Conservation (phyloP, 192 early-diverging fungal species). For the Gonapodya sp. region DNA sequence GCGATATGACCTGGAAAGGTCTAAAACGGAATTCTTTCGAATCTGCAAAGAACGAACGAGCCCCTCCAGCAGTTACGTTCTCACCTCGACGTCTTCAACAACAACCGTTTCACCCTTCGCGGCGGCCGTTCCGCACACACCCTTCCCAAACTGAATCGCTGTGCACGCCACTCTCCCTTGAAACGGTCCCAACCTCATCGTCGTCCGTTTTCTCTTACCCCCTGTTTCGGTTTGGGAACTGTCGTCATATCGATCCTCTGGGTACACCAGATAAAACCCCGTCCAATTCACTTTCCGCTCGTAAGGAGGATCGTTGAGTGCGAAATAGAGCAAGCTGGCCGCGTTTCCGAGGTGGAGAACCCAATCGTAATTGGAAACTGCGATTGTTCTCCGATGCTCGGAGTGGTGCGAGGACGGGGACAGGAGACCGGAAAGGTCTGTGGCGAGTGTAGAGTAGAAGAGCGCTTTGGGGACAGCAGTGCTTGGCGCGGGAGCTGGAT, state of each 20-base stretch:
- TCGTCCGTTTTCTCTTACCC: constrained; percentile 50
- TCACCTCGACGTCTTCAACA: constrained; percentile 57
- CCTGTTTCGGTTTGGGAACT: not conserved
- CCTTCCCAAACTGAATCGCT: constrained; percentile 66
- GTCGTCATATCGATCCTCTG: not conserved
- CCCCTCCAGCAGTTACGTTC: not conserved
- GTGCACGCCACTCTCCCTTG: constrained; percentile 83
- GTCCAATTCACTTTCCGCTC: constrained; percentile 35
- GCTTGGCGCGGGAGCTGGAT: no score
- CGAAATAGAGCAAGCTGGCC: constrained; percentile 68
- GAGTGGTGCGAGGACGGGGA: constrained; percentile 2
- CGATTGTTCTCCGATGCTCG: not conserved
- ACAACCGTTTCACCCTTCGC: constrained; percentile 39
- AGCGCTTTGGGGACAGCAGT: not conserved
- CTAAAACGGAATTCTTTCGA: no score
- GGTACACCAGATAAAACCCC: constrained; percentile 6
- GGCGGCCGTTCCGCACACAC: constrained; percentile 85
- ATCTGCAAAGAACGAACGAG: no score
- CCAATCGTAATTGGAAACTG: not conserved
- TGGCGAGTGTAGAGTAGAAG: not conserved
- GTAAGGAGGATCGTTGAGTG: constrained; percentile 38
- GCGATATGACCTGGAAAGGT: constrained; percentile 82
- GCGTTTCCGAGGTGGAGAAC: constrained; percentile 73
- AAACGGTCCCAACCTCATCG: constrained; percentile 82
- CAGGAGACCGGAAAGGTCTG: not conserved